Conservation (phyloP, 805 yeast species). For the Starmerella etchellsii region DNA sequence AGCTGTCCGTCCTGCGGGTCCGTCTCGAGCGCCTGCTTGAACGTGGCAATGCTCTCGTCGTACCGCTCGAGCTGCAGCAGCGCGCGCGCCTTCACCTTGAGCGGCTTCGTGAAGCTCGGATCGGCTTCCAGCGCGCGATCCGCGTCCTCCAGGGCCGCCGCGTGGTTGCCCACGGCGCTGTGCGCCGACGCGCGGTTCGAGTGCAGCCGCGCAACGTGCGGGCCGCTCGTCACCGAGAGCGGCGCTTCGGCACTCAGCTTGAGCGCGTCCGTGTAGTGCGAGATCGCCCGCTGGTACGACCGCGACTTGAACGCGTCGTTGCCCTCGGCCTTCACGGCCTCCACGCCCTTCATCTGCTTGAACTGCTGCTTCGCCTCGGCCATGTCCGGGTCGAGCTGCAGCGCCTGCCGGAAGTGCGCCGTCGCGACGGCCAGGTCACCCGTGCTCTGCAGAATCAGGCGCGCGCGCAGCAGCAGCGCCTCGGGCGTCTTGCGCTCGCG, state of each 20-base stretch:
- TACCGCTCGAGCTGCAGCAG: constrained; percentile 30
- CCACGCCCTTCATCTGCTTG: constrained; percentile 26
- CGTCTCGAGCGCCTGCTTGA: constrained; percentile 28
- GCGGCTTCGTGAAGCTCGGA: constrained; percentile 53
- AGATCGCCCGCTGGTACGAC: constrained; percentile 51
- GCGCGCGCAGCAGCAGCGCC: constrained; percentile 30
- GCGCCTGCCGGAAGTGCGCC: constrained; percentile 30
- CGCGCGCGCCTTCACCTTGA: constrained; percentile 31
- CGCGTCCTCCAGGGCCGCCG: constrained; percentile 66
- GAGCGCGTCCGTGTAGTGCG: constrained; percentile 61
- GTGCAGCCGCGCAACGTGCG: constrained; percentile 32
- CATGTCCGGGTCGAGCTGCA: constrained; percentile 33
- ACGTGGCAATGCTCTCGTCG: constrained; percentile 30
- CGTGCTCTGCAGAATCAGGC: constrained; percentile 25
- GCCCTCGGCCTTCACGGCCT: constrained; percentile 38
- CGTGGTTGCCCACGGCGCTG: constrained; percentile 63
- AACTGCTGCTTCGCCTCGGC: constrained; percentile 26
- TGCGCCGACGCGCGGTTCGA: constrained; percentile 86
- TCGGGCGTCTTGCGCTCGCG: constrained; percentile 31
- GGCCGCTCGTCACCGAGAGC: constrained; percentile 10
- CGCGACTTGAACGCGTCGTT: constrained; percentile 59
- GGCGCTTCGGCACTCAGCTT: constrained; percentile 48
- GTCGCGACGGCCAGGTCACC: constrained; percentile 30
- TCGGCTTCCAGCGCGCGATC: constrained; percentile 55
- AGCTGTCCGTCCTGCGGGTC: constrained; percentile 27